Evolutionary conservation across 805 yeast species (phyloP).

Genomic region (Suhomyces xylopsoci): DNA sequence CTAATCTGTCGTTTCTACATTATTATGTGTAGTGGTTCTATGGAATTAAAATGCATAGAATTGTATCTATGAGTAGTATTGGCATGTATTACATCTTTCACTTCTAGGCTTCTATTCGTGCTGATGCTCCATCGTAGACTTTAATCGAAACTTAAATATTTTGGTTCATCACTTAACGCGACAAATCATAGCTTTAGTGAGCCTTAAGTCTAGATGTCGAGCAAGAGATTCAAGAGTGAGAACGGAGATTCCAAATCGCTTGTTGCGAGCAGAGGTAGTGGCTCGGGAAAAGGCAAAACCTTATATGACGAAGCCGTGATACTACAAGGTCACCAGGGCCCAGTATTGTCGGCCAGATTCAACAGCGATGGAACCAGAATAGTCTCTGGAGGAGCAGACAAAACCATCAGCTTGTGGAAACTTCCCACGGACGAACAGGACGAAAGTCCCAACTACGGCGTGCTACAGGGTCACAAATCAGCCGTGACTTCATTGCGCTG

Average conservation of each 20-base stretch:
- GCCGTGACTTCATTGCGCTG: conserved; percentile 63
- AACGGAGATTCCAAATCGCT: background rate
- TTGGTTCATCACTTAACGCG: too few species aligned
- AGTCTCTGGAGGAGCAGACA: conserved; percentile 65
- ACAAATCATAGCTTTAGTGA: too few species aligned
- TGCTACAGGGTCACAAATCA: conserved; percentile 54
- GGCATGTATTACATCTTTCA: too few species aligned
- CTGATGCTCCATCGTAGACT: too few species aligned
- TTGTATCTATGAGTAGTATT: too few species aligned
- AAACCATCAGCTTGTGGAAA: conserved; percentile 46
- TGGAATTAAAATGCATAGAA: too few species aligned
- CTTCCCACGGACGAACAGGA: conserved; percentile 27
- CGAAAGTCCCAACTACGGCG: conserved; percentile 41
- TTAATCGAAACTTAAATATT: too few species aligned
- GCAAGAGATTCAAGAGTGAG: background rate
- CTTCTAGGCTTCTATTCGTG: too few species aligned
- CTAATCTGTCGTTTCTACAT: too few species aligned
- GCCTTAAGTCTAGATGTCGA: background rate
- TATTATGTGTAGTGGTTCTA: too few species aligned
- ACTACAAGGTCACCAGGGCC: conserved; percentile 52
- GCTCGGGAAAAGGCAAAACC: background rate
- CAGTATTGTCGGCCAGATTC: conserved; percentile 53
- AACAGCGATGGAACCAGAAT: conserved; percentile 48
- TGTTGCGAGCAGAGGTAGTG: background rate
- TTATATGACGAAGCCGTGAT: conserved; percentile 31